Evolutionary conservation across 768 basidiomycete species (phyloP), one percentile per base, ranked within the genome.

Genomic region (Dendrothele bispora): DNA sequence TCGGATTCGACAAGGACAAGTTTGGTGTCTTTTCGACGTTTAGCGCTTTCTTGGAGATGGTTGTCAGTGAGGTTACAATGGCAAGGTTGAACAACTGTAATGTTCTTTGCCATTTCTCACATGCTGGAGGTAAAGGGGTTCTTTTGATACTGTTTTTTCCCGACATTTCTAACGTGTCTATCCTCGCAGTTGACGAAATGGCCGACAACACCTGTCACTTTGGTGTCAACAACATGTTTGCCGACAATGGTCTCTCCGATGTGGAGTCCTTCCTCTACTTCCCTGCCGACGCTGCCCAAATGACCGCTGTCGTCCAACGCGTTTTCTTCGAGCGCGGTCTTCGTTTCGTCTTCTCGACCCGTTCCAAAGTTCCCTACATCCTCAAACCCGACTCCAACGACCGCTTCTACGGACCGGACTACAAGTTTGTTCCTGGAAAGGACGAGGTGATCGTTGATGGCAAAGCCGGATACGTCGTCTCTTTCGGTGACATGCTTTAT

Each of bases 1-100:
- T 93, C 61, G 91, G 91, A 34, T 92, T 91, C 60, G 86, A 83
- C 29, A 64, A 77, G 20, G 78, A 91, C 58, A 91, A 91, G 66
- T 88, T 86, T 50, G 91, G 91, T 51, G 88, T 91, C 47, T 91
- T 91, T 72, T 90, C 89, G 21, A 93, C 91, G 4, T 94, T 94
- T 71, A 88, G 87, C 40, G 91, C 91, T 3, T 94, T 94, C 77
- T 74, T 91, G 49, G 91, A 94, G 77, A 93, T 93, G 91, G 74
- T 88, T 40, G 66, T 94, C 45, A 91, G 89, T 4, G 91, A 94
- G 65, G 70, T 92, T 43, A 93, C 91, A 10, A 94, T 93, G 91
- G 91, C 91, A n/a, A 80, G 91, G 44, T 66, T 94, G 63, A 94
- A 94, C 66, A 77, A 87, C 56, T 88, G 88, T 73, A 94, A 93